These are phyloP conservation scores for Clausena lansium DNA, from an alignment of 345 rosid genomes.

Conservation along the genomic window DNA sequence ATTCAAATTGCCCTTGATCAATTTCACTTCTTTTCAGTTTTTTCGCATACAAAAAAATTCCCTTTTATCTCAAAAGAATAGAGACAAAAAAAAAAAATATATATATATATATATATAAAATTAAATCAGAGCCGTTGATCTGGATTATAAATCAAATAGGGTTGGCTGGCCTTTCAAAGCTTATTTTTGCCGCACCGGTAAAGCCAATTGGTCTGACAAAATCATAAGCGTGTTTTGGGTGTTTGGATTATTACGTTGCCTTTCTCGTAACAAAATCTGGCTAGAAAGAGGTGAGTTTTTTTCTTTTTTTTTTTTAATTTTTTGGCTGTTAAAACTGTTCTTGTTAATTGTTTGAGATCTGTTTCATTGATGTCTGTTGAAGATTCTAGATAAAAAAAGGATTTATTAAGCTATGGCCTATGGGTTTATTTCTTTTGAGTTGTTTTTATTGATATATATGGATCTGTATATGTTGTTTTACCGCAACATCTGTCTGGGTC, in stretches of 20 bases:
- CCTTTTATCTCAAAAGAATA: background rate
- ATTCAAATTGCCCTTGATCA: background rate
- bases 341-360: background rate
- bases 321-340: background rate
- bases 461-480: background rate
- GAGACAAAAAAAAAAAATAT: background rate
- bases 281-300: conserved; percentile 13
- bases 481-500: background rate
- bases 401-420: background rate
- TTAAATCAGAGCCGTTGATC: conserved; percentile 8
- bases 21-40: background rate
- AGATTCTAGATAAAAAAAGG: background rate
- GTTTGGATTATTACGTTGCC: background rate
- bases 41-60: background rate
- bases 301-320: no score
- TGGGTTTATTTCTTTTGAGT: background rate
- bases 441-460: background rate
- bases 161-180: background rate
- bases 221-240: background rate
- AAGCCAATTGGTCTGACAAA: background rate
- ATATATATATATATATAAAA: background rate
- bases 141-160: conserved; percentile 6
- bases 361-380: background rate
- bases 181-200: background rate
- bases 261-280: conserved; percentile 20